A percentile compares a stretch with the other conserved stretches of the same genome.
phyloP scores from a whole-genome alignment of 1,284 basidiomycete genomes.

The Heterobasidion occidentale region DNA sequence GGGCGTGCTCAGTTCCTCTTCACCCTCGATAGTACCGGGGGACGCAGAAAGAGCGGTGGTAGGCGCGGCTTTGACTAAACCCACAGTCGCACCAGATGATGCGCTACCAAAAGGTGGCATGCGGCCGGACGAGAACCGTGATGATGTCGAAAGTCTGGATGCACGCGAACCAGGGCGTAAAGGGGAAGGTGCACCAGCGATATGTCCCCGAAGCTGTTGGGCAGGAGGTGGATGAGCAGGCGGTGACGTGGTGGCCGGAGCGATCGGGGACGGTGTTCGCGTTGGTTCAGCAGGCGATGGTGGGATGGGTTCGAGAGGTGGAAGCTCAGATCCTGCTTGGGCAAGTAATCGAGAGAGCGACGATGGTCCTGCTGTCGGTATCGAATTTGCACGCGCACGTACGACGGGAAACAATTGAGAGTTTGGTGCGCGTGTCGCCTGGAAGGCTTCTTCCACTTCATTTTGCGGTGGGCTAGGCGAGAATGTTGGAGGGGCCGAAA shows the following conservation, averaged over 20 bases:
- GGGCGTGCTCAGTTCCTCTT: slow-evolving; percentile 27
- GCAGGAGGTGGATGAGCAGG: slow-evolving; percentile 7
- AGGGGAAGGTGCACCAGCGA: slow-evolving; percentile 37
- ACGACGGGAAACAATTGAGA: slow-evolving; percentile 53
- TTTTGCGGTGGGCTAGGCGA: slow-evolving; percentile 36
- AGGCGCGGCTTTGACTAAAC: slow-evolving; percentile 48
- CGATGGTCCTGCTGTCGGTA: slow-evolving; percentile 60
- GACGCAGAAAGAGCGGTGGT: slow-evolving; percentile 56
- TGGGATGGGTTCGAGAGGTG: slow-evolving; percentile 25
- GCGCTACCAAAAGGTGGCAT: slow-evolving; percentile 47
- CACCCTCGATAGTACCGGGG: background rate
- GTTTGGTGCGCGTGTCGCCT: slow-evolving; percentile 48
- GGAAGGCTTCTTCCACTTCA: slow-evolving; percentile 63
- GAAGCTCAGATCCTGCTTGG: slow-evolving; percentile 40
- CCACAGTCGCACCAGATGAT: slow-evolving; percentile 12
- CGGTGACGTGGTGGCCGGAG: slow-evolving; percentile 10
- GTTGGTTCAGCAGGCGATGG: slow-evolving; percentile 20
- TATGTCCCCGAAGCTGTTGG: slow-evolving; percentile 5
- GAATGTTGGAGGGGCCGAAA: slow-evolving; percentile 6
- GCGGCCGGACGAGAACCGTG: slow-evolving; percentile 51
- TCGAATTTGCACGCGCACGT: slow-evolving; percentile 58
- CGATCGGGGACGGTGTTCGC: slow-evolving; percentile 13
- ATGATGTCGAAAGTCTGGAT: slow-evolving; percentile 53
- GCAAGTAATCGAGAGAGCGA: slow-evolving; percentile 69
- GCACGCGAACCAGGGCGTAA: slow-evolving; percentile 61